A percentile compares a stretch with the other conserved stretches of the same genome.
phyloP scores from a whole-genome alignment of 2,329 filamentous ascomycete genomes.

The Penicillium sp. region DNA sequence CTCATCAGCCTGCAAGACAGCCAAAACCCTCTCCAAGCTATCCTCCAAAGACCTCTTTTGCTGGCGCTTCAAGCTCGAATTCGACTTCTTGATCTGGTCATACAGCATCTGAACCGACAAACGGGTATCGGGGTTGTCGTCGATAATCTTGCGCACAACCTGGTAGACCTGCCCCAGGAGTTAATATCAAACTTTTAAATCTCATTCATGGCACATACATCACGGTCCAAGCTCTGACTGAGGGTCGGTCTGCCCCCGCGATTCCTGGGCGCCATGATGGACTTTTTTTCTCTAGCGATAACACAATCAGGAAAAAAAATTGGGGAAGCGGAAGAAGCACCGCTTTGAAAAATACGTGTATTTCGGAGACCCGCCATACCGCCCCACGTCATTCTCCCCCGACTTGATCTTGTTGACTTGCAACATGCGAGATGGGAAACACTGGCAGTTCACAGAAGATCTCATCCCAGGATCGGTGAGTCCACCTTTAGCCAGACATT shows the following conservation, averaged over 20 bases:
- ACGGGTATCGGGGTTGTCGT: slow-evolving; percentile 58
- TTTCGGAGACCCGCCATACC: slow-evolving; percentile 11
- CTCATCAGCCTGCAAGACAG: slow-evolving; percentile 66
- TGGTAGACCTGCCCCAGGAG: slow-evolving; percentile 62
- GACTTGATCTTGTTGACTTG: slow-evolving; percentile 7
- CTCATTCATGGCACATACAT: slow-evolving; percentile 43
- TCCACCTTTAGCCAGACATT: slow-evolving; percentile 2
- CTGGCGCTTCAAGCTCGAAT: slow-evolving; percentile 78
- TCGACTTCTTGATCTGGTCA: slow-evolving; percentile 77
- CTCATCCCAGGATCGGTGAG: slow-evolving; percentile 81
- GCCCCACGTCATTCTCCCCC: slow-evolving; percentile 18
- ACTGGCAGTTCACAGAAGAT: slow-evolving; percentile 62
- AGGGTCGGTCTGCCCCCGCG: slow-evolving; percentile 49
- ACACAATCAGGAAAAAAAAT: slow-evolving; percentile 14
- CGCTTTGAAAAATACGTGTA: slow-evolving; percentile 15
- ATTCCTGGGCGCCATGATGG: slow-evolving; percentile 38
- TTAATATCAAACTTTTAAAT: neutral
- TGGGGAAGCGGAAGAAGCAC: slow-evolving; percentile 15
- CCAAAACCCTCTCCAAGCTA: slow-evolving; percentile 77
- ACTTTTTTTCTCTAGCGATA: slow-evolving; percentile 7
- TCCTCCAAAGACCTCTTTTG: slow-evolving; percentile 81
- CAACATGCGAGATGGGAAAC: slow-evolving; percentile 60
- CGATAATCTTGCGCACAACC: slow-evolving; percentile 72
- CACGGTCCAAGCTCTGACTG: slow-evolving; percentile 61
- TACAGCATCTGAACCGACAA: slow-evolving; percentile 66